Evolutionary conservation across 2,329 filamentous ascomycete genomes (phyloP).

Genomic region (Calonectria henricotiae): DNA sequence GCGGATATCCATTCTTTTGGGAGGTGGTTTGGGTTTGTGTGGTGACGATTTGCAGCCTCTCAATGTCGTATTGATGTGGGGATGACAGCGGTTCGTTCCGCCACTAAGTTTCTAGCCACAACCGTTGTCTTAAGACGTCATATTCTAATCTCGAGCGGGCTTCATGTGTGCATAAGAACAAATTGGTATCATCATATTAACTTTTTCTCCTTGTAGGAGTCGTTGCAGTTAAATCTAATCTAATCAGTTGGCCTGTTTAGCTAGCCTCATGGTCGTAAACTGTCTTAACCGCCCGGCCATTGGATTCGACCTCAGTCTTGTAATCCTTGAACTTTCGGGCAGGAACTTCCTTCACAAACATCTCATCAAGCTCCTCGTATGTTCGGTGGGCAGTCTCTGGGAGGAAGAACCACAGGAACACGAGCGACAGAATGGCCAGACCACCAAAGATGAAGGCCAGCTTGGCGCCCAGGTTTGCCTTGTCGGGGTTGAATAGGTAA

Average conservation of each 20-base stretch:
- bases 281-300: conserved; percentile 41
- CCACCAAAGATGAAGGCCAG: conserved; percentile 43
- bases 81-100: background rate
- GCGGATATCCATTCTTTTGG: background rate
- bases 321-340: conserved; percentile 37
- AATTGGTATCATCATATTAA: conserved; percentile 34
- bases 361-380: conserved; percentile 44
- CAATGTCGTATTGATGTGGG: background rate
- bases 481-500: conserved; percentile 43
- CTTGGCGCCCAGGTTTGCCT: conserved; percentile 41
- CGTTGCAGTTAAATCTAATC: conserved; percentile 18
- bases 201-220: conserved; percentile 5
- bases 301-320: conserved; percentile 39
- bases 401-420: conserved; percentile 42
- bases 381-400: conserved; percentile 44
- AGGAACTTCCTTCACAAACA: conserved; percentile 39
- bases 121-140: background rate
- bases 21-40: background rate
- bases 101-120: background rate
- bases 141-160: conserved; percentile 12
- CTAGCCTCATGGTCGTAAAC: conserved; percentile 42
- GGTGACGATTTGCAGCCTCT: background rate
- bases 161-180: conserved; percentile 18
- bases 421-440: conserved; percentile 32
- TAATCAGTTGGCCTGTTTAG: conserved; percentile 31